Percentiles rank a stretch among this genome's conserved stretches.
Evolutionary conservation across 169 alveolate species (phyloP).

Genomic region (Plasmodium falciparum): DNA sequence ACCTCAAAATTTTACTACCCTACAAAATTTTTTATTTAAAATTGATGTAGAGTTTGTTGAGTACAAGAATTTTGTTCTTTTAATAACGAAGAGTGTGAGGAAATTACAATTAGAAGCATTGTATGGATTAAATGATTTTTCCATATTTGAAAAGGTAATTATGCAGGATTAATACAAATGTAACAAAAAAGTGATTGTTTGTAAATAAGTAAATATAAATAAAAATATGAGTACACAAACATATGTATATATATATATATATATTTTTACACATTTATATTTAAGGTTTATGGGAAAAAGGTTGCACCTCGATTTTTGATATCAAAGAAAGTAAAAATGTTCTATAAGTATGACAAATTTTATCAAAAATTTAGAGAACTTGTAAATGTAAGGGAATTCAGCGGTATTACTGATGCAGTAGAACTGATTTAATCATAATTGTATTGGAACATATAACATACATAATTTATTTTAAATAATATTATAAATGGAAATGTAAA

Average conservation of each 20-base stretch:
- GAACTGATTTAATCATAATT: conserved; percentile 27
- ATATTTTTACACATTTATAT: not conserved
- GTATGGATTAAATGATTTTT: conserved; percentile 71
- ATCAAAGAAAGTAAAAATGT: conserved; percentile 44
- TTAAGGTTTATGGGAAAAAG: conserved; percentile 71
- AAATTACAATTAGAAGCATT: conserved; percentile 46
- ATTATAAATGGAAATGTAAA: no score
- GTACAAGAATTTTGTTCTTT: conserved; percentile 53
- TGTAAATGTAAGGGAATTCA: conserved; percentile 54
- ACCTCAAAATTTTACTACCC: conserved; percentile 53
- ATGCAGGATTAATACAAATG: no score
- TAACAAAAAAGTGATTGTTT: not conserved
- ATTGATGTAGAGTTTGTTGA: conserved; percentile 67
- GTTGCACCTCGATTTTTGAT: conserved; percentile 68
- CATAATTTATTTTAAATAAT: no score
- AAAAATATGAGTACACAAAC: no score
- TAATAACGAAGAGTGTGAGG: conserved; percentile 33
- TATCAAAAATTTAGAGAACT: conserved; percentile 65
- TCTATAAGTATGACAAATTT: conserved; percentile 58
- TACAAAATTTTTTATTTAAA: conserved; percentile 63
- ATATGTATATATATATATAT: not conserved
- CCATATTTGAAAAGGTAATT: conserved; percentile 64
- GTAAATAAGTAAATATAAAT: not conserved
- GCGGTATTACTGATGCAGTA: conserved; percentile 75
- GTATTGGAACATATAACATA: not conserved